Conservation (phyloP, 2,329 filamentous ascomycete species). For the Colletotrichum zoysiae region DNA sequence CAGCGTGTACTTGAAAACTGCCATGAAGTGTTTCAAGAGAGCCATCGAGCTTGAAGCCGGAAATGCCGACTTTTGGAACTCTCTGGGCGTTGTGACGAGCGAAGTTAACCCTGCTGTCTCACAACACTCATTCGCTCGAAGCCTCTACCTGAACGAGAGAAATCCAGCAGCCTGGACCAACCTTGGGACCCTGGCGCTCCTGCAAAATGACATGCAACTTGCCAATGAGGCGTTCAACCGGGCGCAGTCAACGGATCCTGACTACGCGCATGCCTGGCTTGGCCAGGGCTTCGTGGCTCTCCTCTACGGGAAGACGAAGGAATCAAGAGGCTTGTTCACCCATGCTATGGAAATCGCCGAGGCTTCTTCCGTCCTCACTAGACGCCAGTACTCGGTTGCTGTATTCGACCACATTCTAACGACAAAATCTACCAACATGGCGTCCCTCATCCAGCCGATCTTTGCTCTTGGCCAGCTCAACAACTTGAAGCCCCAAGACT, state of each 20-base stretch:
- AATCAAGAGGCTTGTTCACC: conserved; percentile 88
- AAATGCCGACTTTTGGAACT: conserved; percentile 97
- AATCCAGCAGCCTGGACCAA: conserved; percentile 92
- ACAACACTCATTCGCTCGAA: conserved; percentile 93
- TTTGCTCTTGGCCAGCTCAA: conserved; percentile 89
- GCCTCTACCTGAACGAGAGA: conserved; percentile 91
- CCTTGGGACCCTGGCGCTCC: conserved; percentile 84
- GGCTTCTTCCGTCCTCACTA: conserved; percentile 78
- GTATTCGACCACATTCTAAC: conserved; percentile 85
- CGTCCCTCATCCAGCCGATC: conserved; percentile 83
- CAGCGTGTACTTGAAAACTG: conserved; percentile 79
- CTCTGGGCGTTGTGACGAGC: conserved; percentile 90
- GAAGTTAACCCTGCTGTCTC: conserved; percentile 87
- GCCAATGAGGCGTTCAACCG: conserved; percentile 91
- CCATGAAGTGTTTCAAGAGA: conserved; percentile 92
- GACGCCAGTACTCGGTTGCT: conserved; percentile 83
- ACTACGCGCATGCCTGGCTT: conserved; percentile 93
- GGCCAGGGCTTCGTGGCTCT: conserved; percentile 91
- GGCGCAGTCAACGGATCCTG: conserved; percentile 93
- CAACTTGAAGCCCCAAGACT: conserved; percentile 76
- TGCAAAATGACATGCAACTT: conserved; percentile 86
- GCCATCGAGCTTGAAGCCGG: conserved; percentile 95
- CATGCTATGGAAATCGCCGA: conserved; percentile 95
- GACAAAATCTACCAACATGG: conserved; percentile 65
- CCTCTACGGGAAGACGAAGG: conserved; percentile 77